Base-by-base conservation (phyloP, 2,329 filamentous ascomycete genomes). In the Rhynchosporium secalis region DNA sequence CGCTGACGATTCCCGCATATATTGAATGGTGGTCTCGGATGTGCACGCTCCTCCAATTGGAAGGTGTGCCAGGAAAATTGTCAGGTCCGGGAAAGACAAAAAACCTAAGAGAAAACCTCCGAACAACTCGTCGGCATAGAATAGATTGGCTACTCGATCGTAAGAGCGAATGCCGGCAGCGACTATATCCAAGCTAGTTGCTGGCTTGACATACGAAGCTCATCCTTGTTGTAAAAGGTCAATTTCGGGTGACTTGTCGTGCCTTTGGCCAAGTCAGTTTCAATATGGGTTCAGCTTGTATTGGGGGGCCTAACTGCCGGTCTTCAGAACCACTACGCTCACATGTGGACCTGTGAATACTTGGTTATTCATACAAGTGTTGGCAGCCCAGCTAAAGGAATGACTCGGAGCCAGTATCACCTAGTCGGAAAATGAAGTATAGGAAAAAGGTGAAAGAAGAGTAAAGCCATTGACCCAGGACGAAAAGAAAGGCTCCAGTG, bases 131-230 rank as follows among this genome's bases (percentile, higher is more conserved):
- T 51, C 51, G 3, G 49, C 43, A 29, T 56, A 36, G 28, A 61
- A 56, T 12, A 56, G 58, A 38, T 61, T 61, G 28, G 51, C 58
- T 12, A 61, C 38, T 15, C 58, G 49, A 15, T 61, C 58, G 13
- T 56, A 41, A 15, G 49, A 28, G 20, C 51, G 58, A 48, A 56
- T 7, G 33, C 58, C 58, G 26, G 58, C 58, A 4, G 49, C 31
- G 31, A 61, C 9, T 13, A 61, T 55, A 28, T 41, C 49, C n/a
- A 33, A 12, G 9, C 58, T 5, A 61, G 15, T 40, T 56, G 49
- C 47, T 56, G 58, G 38, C 46, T 56, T 20, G 40, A 36, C 29
- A 31, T 61, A 8, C 33, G 51, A 10, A 61, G 58, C 43, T 61
- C 58, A 28, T 61, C 58, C n/a, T 52, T 55, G 2, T 49, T n/a